Base-by-base conservation (phyloP, 257 asterid species). In the Leptodermis oblonga region DNA sequence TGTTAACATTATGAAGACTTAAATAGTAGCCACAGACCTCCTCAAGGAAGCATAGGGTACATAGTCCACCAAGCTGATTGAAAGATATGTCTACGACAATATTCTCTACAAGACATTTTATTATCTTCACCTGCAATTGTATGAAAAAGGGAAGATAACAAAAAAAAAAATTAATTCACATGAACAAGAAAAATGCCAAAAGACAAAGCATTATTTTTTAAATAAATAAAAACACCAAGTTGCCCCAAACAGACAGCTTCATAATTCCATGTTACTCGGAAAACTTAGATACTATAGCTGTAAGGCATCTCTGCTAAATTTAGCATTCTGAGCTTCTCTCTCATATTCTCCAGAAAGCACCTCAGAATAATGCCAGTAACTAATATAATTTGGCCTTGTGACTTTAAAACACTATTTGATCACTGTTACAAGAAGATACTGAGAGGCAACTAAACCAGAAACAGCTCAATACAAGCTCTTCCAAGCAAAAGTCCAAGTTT, bases 31-130 rank as follows among this genome's bases (percentile, higher is more conserved):
- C 61, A 71, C 84, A 60, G 65, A 89, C 97, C 97, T 92, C 95
- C 70, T 84, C 95, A 58, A 92, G 93, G 85, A 92, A 92, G 85
- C 97, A 92, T 33, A 92, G 90, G 31, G 97, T 92, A 74, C 97
- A 92, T 52, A 89, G 69, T 58, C 97, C 97, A 74, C 97, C 97
- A 79, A 92, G 89, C 81, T 92, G 96, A 78, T 92, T 92, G 77
- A 92, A 92, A 62, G 97, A 92, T 79, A 92, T 89, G 81, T 92
- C 97, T 68, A 92, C 97, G 73, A 89, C 96, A 79, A 92, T 92
- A 70, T 92, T 92, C 76, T 87, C 97, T 80, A 92, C 97, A 33
- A 92, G 92, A 78, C 97, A 92, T 73, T 92, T 92, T 62, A 92
- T 86, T 78, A 92, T 69, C 82, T 87, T 89, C 60, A 92, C 97